These are phyloP conservation scores for Sonneratia alba DNA, from an alignment of 345 rosid species.

Conservation along the genomic window DNA sequence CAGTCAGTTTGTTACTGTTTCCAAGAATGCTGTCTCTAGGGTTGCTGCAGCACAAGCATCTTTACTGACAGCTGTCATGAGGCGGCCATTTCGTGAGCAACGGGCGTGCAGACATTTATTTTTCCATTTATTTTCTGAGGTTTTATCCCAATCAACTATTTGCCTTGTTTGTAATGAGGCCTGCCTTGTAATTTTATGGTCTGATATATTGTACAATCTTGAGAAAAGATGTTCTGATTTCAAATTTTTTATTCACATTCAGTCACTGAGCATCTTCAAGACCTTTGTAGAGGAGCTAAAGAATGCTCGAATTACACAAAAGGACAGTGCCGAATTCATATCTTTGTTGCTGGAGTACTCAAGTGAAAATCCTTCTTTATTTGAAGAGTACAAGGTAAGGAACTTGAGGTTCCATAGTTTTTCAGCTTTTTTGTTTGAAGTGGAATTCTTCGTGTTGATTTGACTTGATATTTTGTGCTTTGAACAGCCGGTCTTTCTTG, in stretches of 20 bases:
- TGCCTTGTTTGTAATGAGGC: not conserved
- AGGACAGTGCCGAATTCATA: slow-evolving; percentile 63
- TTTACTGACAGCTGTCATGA: slow-evolving; percentile 49
- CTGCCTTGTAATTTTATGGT: not conserved
- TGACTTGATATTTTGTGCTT: slow-evolving; percentile 20
- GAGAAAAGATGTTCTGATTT: slow-evolving; percentile 1
- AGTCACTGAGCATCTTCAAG: slow-evolving; percentile 60
- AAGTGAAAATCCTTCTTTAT: slow-evolving; percentile 32
- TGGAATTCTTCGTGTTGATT: not conserved
- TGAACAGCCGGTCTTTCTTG: slow-evolving; percentile 60
- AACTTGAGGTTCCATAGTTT: not conserved
- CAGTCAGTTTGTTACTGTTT: slow-evolving; percentile 64
- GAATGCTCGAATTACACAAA: slow-evolving; percentile 57
- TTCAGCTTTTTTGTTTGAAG: not conserved
- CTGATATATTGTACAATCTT: not conserved
- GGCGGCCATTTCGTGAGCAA: slow-evolving; percentile 50
- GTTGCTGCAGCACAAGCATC: slow-evolving; percentile 73
- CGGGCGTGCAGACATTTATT: slow-evolving; percentile 63
- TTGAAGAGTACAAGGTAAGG: slow-evolving; percentile 62
- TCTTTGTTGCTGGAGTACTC: slow-evolving; percentile 64
- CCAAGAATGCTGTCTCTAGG: slow-evolving; percentile 68
- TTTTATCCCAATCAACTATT: slow-evolving; percentile 14
- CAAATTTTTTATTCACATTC: slow-evolving; percentile 19
- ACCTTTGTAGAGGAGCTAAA: slow-evolving; percentile 53
- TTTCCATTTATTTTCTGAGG: slow-evolving; percentile 79